These are phyloP conservation scores for Amaranthus palmeri DNA, from an alignment of 148 eudicot genomes.

Conservation along the genomic window DNA sequence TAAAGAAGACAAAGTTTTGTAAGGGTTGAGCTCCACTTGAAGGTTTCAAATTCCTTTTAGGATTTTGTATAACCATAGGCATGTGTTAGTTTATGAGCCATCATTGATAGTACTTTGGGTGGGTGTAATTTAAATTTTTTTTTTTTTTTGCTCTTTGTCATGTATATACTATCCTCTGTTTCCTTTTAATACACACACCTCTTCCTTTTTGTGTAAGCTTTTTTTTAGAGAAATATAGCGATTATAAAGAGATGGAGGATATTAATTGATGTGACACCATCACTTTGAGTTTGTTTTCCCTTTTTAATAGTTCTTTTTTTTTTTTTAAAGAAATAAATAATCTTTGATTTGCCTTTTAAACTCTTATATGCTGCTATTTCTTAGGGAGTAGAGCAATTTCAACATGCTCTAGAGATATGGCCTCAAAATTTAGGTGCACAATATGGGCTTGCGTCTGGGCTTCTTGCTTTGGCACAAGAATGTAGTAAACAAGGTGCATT, in stretches of 20 bases:
- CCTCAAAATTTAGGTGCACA: slow-evolving; percentile 65
- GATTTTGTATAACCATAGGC: neutral
- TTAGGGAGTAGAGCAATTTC: slow-evolving; percentile 87
- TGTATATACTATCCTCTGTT: neutral
- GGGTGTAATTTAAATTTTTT: neutral
- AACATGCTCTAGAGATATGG: slow-evolving; percentile 54
- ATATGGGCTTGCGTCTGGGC: slow-evolving; percentile 89
- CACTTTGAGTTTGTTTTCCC: too few relatives aligned
- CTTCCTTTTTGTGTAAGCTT: too few relatives aligned
- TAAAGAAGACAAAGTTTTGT: neutral
- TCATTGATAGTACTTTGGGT: neutral
- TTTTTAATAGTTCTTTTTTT: neutral
- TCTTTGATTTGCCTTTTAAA: neutral
- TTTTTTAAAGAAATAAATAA: neutral
- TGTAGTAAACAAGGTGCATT: slow-evolving; percentile 76
- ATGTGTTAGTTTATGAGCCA: neutral
- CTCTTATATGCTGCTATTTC: neutral
- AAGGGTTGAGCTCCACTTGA: neutral
- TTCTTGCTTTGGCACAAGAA: slow-evolving; percentile 82
- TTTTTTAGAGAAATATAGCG: neutral
- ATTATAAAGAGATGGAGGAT: too few relatives aligned
- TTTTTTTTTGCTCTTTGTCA: neutral
- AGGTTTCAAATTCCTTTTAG: neutral
- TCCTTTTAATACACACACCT: neutral
- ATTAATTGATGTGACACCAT: too few relatives aligned